A percentile compares a stretch with the other conserved stretches of the same genome.
phyloP scores from a whole-genome alignment of 495 filamentous ascomycete species.

The Beverwykella pulmonaria region DNA sequence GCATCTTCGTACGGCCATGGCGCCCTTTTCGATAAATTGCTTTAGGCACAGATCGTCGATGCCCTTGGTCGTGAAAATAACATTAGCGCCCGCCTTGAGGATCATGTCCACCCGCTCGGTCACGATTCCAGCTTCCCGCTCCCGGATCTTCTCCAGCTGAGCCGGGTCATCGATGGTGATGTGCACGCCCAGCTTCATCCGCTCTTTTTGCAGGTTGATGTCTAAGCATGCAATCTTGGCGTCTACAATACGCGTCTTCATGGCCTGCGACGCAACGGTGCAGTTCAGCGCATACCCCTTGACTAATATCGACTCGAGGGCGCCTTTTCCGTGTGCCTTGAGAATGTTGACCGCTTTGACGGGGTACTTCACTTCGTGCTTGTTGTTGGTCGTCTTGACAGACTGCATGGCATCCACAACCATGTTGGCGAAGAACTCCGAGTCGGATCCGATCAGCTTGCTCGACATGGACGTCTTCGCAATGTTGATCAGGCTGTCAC shows the following conservation, averaged over 20 bases:
- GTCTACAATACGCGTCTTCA: slow-evolving; percentile 89
- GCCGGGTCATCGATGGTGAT: slow-evolving; percentile 97
- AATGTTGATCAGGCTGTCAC: slow-evolving; percentile 89
- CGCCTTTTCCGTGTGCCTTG: slow-evolving; percentile 95
- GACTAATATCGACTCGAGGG: slow-evolving; percentile 84
- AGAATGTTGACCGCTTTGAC: slow-evolving; percentile 99
- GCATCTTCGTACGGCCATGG: slow-evolving; percentile 93
- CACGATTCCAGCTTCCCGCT: slow-evolving; percentile 89
- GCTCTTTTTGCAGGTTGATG: slow-evolving; percentile 97
- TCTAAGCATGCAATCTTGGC: slow-evolving; percentile 97
- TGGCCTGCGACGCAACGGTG: slow-evolving; percentile 96
- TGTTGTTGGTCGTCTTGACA: slow-evolving; percentile 90
- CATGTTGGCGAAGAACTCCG: slow-evolving; percentile 97
- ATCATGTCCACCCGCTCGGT: slow-evolving; percentile 96
- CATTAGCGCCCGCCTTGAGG: slow-evolving; percentile 94
- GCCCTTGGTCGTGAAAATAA: slow-evolving; percentile 94
- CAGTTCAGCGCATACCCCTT: slow-evolving; percentile 98
- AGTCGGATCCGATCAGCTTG: slow-evolving; percentile 96
- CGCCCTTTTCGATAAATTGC: slow-evolving; percentile 89
- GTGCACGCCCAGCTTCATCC: slow-evolving; percentile 98
- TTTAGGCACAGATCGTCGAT: slow-evolving; percentile 97
- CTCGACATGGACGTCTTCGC: slow-evolving; percentile 99
- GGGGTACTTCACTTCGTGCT: slow-evolving; percentile 89
- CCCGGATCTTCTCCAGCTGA: slow-evolving; percentile 94
- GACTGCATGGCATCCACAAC: slow-evolving; percentile 94